A percentile compares a stretch with the other conserved stretches of the same genome.
phyloP scores from a whole-genome alignment of 2,329 filamentous ascomycete genomes.

The Exophiala viscosa region DNA sequence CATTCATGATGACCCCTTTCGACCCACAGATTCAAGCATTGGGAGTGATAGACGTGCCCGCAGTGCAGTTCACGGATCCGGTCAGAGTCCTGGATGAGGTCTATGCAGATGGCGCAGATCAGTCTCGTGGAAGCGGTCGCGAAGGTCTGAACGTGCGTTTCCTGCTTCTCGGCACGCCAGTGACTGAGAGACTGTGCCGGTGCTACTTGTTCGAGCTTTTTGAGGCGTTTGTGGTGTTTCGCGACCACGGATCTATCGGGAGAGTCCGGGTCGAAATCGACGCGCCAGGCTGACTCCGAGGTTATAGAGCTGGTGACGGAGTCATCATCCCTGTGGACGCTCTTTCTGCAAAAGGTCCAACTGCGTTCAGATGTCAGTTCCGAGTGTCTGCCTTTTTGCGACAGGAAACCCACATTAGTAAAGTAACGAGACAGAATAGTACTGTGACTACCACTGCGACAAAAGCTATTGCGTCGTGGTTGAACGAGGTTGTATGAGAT shows the following conservation, averaged over 20 bases:
- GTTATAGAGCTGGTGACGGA: slow-evolving; percentile 13
- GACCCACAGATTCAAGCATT: slow-evolving; percentile 22
- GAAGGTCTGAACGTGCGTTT: slow-evolving; percentile 17
- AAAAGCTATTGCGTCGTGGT: background rate
- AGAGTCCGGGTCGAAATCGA: slow-evolving; percentile 6
- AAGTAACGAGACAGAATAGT: background rate
- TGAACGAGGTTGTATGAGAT: background rate
- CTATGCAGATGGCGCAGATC: slow-evolving; percentile 22
- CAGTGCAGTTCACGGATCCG: slow-evolving; percentile 20
- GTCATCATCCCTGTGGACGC: slow-evolving; percentile 3
- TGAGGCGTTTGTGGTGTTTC: slow-evolving; percentile 19
- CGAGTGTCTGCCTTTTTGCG: background rate
- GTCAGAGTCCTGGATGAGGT: slow-evolving; percentile 20
- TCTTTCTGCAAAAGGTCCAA: slow-evolving; percentile 8
- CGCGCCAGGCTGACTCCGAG: slow-evolving; percentile 17
- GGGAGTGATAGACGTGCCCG: slow-evolving; percentile 21
- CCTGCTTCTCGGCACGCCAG: slow-evolving; percentile 20
- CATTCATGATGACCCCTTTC: slow-evolving; percentile 23
- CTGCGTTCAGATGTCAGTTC: background rate
- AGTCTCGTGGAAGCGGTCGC: slow-evolving; percentile 16
- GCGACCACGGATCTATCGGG: slow-evolving; percentile 2
- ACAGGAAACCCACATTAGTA: background rate
- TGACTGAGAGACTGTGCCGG: slow-evolving; percentile 14
- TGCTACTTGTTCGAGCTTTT: slow-evolving; percentile 21
- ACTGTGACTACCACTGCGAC: slow-evolving; percentile 3